A percentile compares a stretch with the other conserved stretches of the same genome.
phyloP scores from a whole-genome alignment of 1,284 basidiomycete genomes.

The Sutorius eximius region DNA sequence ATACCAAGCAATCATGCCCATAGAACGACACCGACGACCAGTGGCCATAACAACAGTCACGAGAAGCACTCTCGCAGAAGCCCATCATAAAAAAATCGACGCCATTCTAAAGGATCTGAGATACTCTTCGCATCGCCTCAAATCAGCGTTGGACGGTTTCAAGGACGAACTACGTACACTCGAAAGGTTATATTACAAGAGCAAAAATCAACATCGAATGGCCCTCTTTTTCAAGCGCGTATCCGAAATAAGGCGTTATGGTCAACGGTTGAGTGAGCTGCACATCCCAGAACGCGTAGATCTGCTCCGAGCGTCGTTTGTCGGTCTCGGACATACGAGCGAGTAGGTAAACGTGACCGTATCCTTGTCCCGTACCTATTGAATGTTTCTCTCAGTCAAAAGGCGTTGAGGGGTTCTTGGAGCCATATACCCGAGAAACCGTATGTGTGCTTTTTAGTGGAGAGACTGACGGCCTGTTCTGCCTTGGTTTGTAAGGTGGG shows the following conservation, averaged over 20 bases:
- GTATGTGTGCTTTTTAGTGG: conserved; percentile 36
- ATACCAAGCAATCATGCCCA: conserved; percentile 7
- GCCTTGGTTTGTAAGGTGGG: conserved; percentile 49
- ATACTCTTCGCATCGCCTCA: conserved; percentile 50
- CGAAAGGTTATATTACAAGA: conserved; percentile 73
- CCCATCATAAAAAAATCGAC: conserved; percentile 49
- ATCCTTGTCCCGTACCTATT: neutral
- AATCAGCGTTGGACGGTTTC: conserved; percentile 43
- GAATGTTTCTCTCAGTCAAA: conserved; percentile 38
- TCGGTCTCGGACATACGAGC: conserved; percentile 41
- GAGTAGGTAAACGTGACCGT: conserved; percentile 42
- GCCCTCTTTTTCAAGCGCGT: conserved; percentile 72
- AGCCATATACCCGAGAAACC: conserved; percentile 48
- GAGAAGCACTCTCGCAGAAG: conserved; percentile 38
- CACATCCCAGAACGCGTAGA: conserved; percentile 46
- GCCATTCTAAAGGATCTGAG: conserved; percentile 61
- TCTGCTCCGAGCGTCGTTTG: conserved; percentile 57
- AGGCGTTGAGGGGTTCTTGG: conserved; percentile 59
- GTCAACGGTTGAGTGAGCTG: conserved; percentile 46
- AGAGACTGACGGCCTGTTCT: conserved; percentile 37
- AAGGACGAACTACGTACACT: conserved; percentile 59
- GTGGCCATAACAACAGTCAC: conserved; percentile 31
- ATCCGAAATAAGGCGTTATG: conserved; percentile 58
- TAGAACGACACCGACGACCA: conserved; percentile 11
- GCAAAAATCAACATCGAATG: conserved; percentile 74